phyloP scores from a whole-genome alignment of 2,329 filamentous ascomycete genomes.

The Thielaviopsis punctulata region DNA sequence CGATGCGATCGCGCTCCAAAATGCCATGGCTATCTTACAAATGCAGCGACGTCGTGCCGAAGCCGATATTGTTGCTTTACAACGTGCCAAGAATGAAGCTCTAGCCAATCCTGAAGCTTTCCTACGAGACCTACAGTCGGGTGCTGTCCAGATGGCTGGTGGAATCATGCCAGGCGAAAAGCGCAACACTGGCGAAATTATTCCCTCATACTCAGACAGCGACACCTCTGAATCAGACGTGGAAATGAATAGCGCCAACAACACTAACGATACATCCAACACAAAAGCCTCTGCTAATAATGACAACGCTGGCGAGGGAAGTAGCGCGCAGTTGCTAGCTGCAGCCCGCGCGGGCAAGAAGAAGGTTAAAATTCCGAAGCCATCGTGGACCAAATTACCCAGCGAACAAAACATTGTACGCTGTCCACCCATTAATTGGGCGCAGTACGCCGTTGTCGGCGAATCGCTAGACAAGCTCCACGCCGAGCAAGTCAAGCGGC shows the following conservation, averaged over 20 bases:
- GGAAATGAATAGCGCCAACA: conserved; percentile 18
- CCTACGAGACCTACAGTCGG: conserved; percentile 45
- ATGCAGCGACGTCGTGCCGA: conserved; percentile 66
- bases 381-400: conserved; percentile 48
- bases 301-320: conserved; percentile 14
- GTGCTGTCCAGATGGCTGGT: conserved; percentile 33
- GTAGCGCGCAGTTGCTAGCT: background rate
- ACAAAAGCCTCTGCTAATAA: conserved; percentile 13
- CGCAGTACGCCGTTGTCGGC: conserved; percentile 69
- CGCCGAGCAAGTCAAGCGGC: conserved; percentile 54
- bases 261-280: conserved; percentile 13
- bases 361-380: conserved; percentile 15
- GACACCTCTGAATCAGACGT: conserved; percentile 18
- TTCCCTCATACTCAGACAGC: conserved; percentile 6
- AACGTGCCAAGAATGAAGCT: conserved; percentile 52
- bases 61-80: conserved; percentile 55
- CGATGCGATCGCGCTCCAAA: conserved; percentile 73
- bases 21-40: conserved; percentile 73
- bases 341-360: conserved; percentile 8
- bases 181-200: conserved; percentile 4
- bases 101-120: conserved; percentile 56
- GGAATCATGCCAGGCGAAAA: conserved; percentile 14
- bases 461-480: conserved; percentile 73
- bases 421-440: conserved; percentile 85
- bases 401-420: conserved; percentile 67